Evolutionary conservation across 2,329 filamentous ascomycete genomes (phyloP).

Genomic region (Aspergillus pseudoglaucus): DNA sequence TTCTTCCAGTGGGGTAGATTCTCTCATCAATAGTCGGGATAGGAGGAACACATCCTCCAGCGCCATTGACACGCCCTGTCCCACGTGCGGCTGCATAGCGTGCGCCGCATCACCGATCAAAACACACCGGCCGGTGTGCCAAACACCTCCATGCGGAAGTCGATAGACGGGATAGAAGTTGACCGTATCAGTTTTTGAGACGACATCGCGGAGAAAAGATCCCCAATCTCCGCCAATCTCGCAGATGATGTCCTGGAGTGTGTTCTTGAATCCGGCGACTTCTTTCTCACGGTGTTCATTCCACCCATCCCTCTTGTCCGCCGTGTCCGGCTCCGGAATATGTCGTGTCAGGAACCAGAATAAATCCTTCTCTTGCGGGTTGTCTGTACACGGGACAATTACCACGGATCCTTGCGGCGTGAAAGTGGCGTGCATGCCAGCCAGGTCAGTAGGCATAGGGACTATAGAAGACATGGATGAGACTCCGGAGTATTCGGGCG

Average conservation of each 20-base stretch:
- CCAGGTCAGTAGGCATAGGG: background rate
- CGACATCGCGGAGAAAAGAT: conserved; percentile 8
- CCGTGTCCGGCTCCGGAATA: conserved; percentile 14
- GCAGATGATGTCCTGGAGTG: conserved; percentile 7
- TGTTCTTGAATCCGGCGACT: conserved; percentile 18
- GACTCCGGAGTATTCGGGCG: conserved; percentile 30
- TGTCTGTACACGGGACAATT: conserved; percentile 16
- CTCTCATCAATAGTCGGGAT: conserved; percentile 16
- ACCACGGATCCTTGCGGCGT: conserved; percentile 20
- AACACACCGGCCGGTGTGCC: conserved; percentile 30
- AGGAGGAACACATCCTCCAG: conserved; percentile 43
- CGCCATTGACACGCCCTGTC: conserved; percentile 49
- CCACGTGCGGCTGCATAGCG: conserved; percentile 34
- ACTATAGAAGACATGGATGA: conserved; percentile 14
- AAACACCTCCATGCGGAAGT: conserved; percentile 25
- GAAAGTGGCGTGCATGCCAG: conserved; percentile 7
- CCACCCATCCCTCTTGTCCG: conserved; percentile 23
- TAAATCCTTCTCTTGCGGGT: conserved; percentile 10
- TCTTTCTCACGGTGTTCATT: conserved; percentile 19
- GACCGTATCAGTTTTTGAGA: conserved; percentile 12
- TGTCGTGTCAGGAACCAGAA: conserved; percentile 26
- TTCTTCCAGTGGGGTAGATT: conserved; percentile 9
- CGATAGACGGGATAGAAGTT: conserved; percentile 31
- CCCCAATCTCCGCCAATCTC: conserved; percentile 14
- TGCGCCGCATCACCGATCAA: conserved; percentile 29